phyloP scores from a whole-genome alignment of 1,139 yeast species.

The Dujonia santamariae region DNA sequence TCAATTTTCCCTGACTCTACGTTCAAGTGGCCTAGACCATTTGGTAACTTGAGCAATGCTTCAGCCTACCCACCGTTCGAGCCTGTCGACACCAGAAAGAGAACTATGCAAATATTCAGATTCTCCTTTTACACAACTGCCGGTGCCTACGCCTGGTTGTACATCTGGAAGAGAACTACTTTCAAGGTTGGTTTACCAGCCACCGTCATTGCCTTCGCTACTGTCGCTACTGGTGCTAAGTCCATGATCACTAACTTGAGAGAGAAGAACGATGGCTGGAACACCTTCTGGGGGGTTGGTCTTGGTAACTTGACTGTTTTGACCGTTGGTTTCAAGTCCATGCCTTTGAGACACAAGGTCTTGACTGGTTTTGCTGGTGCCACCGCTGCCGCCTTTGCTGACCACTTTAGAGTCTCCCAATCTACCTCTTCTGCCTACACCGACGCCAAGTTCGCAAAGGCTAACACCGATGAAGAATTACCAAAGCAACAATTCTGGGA shows the following conservation, averaged over 20 bases:
- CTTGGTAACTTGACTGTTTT: conserved; percentile 42
- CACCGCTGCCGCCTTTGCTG: conserved; percentile 34
- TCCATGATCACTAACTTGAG: conserved; percentile 43
- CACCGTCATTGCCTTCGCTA: conserved; percentile 39
- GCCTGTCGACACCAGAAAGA: conserved; percentile 44
- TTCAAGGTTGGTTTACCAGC: conserved; percentile 43
- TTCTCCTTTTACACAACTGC: conserved; percentile 44
- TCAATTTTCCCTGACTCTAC: conserved; percentile 33
- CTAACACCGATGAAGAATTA: conserved; percentile 31
- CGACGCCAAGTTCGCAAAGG: conserved; percentile 33
- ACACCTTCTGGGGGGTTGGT: conserved; percentile 45
- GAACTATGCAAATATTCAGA: conserved; percentile 38
- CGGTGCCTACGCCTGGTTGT: conserved; percentile 49
- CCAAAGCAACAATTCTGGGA: conserved; percentile 78
- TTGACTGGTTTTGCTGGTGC: conserved; percentile 44
- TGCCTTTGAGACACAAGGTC: conserved; percentile 43
- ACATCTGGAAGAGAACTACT: conserved; percentile 46
- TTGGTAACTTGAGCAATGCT: conserved; percentile 38
- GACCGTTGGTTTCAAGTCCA: conserved; percentile 38
- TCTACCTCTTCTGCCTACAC: conserved; percentile 39
- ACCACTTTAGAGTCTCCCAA: conserved; percentile 44
- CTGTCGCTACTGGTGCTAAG: conserved; percentile 42
- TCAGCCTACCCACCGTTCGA: conserved; percentile 44
- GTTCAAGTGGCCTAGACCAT: conserved; percentile 42
- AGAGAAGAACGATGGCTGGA: conserved; percentile 51